These are phyloP conservation scores for Colletotrichum sojae DNA, from an alignment of 2,329 filamentous ascomycete genomes.

Conservation along the genomic window DNA sequence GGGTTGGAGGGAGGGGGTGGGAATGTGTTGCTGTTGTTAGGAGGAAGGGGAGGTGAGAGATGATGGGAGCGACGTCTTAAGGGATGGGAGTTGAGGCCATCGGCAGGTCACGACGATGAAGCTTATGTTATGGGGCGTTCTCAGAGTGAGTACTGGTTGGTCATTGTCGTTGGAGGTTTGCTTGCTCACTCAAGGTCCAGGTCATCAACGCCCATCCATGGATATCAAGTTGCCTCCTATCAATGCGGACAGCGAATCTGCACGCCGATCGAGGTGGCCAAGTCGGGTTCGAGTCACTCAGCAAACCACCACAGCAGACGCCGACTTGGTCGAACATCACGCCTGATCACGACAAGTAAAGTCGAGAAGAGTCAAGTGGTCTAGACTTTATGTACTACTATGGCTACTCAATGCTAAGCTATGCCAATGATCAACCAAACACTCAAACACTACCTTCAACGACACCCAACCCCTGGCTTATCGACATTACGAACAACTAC, in stretches of 20 bases:
- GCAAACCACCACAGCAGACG: no score
- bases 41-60: not conserved
- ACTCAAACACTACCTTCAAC: not conserved
- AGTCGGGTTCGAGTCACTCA: no score
- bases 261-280: no score
- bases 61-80: not conserved
- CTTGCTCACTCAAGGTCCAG: no score
- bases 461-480: not conserved
- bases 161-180: no score
- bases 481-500: not conserved
- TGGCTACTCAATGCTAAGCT: conserved; percentile 34
- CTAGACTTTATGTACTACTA: conserved; percentile 23
- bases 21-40: conserved; percentile 27
- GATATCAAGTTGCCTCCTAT: no score
- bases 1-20: conserved; percentile 23
- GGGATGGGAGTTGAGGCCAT: not conserved
- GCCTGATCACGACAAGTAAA: no score
- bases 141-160: no score
- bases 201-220: no score
- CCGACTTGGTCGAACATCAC: no score
- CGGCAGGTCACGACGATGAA: not conserved
- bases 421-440: conserved; percentile 17
- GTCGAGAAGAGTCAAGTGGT: not conserved
- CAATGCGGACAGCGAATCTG: no score
- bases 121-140: accelerated